Evolutionary conservation across 208 protist genomes (phyloP), one percentile per base, ranked within the genome.

Genomic region (Leishmania martiniquensis): DNA sequence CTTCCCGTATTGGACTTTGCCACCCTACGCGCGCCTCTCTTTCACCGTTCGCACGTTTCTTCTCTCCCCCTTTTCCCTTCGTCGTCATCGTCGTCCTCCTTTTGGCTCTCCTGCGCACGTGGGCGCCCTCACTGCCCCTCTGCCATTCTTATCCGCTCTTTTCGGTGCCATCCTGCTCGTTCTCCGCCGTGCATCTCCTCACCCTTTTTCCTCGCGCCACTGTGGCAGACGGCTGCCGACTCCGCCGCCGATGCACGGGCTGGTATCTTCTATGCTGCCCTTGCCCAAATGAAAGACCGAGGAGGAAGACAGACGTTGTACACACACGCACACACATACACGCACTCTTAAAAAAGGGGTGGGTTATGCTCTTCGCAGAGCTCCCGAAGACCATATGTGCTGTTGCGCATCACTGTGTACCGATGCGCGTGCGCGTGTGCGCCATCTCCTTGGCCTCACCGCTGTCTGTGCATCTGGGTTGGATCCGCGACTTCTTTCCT

Each of bases 81-180:
- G 66, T 73, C 47, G 54, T 32, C 78, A 22, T 51, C 66, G 22
- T 47, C 32, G 29, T 70, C 57, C 20, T 17, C 71, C 59, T 22
- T 4, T 81, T 20, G 32, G 13, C 51, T 37, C 29, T 54, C 25
- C 0, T 84, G 17, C 12, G n/a, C n/a, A n/a, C n/a, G n/a, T n/a
- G n/a, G n/a, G n/a, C n/a, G n/a, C n/a, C n/a, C n/a, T n/a, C n/a
- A n/a, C n/a, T n/a, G n/a, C n/a, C n/a, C n/a, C n/a, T n/a, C n/a
- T n/a, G n/a, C n/a, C n/a, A 25, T 45, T 69, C 3, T 69, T 69
- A 42, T 69, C 63, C 39, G 63, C 39, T 69, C 42, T 25, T 44
- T 44, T 69, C 63, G 42, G 49, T 22, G 25, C 25, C 49, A 17
- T 32, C 39, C 29, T 32, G 63, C 9, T 42, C 22, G 15, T 34